Base-by-base conservation (phyloP, 2,329 filamentous ascomycete species). In the Beauveria brongniartii region DNA sequence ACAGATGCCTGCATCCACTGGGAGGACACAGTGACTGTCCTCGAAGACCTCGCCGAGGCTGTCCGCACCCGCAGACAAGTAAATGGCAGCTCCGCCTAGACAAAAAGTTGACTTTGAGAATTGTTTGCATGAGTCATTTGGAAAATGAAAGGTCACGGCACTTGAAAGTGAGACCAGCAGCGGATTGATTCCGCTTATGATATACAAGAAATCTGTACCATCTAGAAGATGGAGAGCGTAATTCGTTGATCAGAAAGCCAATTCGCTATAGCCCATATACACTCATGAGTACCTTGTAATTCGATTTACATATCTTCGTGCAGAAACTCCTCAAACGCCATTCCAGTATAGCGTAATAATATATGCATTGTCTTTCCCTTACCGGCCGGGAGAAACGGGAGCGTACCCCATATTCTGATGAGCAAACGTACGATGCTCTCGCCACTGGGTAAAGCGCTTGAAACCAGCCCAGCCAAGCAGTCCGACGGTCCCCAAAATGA, bases 1-100 rank as follows among this genome's bases (percentile, higher is more conserved):
- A 97, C 92, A 1, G 92, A 97, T 74, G 93, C 92, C 61, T 99
- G 93, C 78, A 96, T 99, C 72, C 81, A 90, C 80, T 97, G 93
- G 93, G 90, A 96, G 16, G 82, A 80, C 58, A 97, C 92, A 1
- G 85, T 94, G 47, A 78, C 83, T 1, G 90, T 94, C 1, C 82
- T 97, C 26, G 89, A 96, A 74, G 83, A 93, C 67, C 82, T 97
- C 34, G 92, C 94, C 6, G 85, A 86, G n/a, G 90, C 91, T 41
- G 88, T 97, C 57, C 84, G 90, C 56, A 83, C 84, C 65, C 85
- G 93, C 68, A 85, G 94, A 68, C 79, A 84, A 68, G 61, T 77
- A 47, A 80, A 77, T 67, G 73, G 72, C 43, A 74, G 73, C 59
- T 59, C 58, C 9, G 51, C 58, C n/a, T 61, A 50, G 24, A 24